Base-by-base conservation (phyloP, 306 rosid species). In the Quercus bicolor region DNA sequence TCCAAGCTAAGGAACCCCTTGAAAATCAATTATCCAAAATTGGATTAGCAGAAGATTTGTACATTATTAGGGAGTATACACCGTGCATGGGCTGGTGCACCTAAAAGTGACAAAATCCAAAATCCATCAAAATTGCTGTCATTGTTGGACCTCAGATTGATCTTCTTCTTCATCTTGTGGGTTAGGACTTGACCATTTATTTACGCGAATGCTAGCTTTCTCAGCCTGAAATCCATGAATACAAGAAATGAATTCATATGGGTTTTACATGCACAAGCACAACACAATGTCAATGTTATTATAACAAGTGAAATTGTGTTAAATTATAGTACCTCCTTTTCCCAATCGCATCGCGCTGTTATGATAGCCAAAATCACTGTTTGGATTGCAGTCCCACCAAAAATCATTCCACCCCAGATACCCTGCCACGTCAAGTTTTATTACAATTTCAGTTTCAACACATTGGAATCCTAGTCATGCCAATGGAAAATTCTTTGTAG, bases 361-460 rank as follows among this genome's bases (percentile, higher is more conserved):
- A 90, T 21, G 33, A 85, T 73, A 37, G 81, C 66, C 15, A 89
- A 77, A 69, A 89, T 78, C 43, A 92, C 26, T 0, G 96, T 92
- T 54, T 92, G 97, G 2, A 84, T 9, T 29, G 85, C 87, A 0
- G 96, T 92, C 40, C 97, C 97, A 9, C 97, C 97, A 1, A 90
- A 85, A n/a, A 92, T 87, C 97, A 92, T 90, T 13, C 96, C 93
- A 24, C 89, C 90, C 97, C 97, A 92, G 1, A 90, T 82, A 26
- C 93, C 97, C 95, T 92, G 85, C 33, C 62, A 43, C 43, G 29
- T 2, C 40, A 28, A 62, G 4, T 61, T 14, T 5, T 5, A 61
- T 23, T 26, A 24, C 19, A 26, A 26, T n/a, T 10, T 14, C 15
- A 57, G 28, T 48, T n/a, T 15, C 12, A 2, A 26, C 5, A 12